Conservation (phyloP, 208 protist genomes). For the Porcisia deanei region DNA sequence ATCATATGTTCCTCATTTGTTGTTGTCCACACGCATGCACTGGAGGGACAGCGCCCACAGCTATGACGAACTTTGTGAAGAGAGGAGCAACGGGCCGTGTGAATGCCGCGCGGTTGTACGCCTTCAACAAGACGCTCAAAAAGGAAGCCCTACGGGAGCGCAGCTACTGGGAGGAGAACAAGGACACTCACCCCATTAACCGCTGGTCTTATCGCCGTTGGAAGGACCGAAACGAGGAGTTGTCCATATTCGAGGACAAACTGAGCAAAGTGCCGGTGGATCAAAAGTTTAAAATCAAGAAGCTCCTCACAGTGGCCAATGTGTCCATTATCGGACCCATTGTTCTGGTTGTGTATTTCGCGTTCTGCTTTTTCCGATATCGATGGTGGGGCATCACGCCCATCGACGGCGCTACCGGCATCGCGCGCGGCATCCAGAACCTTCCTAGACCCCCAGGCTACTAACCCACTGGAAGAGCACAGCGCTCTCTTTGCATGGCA, state of each 20-base stretch:
- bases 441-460: constrained; percentile 77
- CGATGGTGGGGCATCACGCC: constrained; percentile 76
- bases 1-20: background rate
- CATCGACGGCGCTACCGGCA: constrained; percentile 60
- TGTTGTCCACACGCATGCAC: background rate
- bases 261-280: constrained; percentile 75
- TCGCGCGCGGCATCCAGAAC: constrained; percentile 75
- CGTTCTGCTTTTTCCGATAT: constrained; percentile 71
- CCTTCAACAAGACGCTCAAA: constrained; percentile 86
- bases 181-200: constrained; percentile 84
- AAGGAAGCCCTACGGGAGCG: constrained; percentile 69
- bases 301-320: constrained; percentile 79
- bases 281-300: constrained; percentile 89
- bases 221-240: constrained; percentile 70
- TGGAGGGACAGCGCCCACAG: background rate
- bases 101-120: constrained; percentile 69
- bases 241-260: constrained; percentile 84
- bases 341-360: constrained; percentile 62
- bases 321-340: constrained; percentile 71
- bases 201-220: constrained; percentile 79
- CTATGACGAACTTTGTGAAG: constrained; percentile 65
- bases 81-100: constrained; percentile 58
- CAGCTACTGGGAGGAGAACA: constrained; percentile 81
- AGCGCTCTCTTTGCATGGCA: background rate
- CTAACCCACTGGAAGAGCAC: constrained; percentile 18